Percentiles rank a stretch among this genome's conserved stretches.
Conservation (phyloP, 257 asterid genomes). For the Fraxinus cuspidata region DNA sequence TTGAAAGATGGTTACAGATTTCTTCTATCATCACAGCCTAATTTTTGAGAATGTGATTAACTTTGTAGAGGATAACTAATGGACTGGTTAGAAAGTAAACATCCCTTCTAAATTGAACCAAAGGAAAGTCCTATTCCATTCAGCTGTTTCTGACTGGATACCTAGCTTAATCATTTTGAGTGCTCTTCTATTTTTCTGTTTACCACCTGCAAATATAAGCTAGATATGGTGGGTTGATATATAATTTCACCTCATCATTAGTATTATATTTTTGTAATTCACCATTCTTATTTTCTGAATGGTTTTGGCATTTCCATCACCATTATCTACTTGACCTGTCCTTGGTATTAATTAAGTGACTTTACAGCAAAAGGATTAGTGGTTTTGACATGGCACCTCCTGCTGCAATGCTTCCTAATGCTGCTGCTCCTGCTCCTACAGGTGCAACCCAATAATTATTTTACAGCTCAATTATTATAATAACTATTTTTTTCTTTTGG, state of each 20-base stretch:
- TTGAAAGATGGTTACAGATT: neutral
- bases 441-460: slow-evolving; percentile 51
- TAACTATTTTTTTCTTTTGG: slow-evolving; percentile 49
- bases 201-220: neutral
- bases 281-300: neutral
- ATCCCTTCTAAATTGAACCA: neutral
- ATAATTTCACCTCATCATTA: neutral
- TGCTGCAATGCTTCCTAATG: slow-evolving; percentile 63
- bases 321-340: slow-evolving; percentile 28
- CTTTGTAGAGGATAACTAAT: neutral
- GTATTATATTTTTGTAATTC: neutral
- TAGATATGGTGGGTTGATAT: neutral
- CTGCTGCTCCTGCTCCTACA: slow-evolving; percentile 47
- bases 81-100: neutral
- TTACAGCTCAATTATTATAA: slow-evolving; percentile 20
- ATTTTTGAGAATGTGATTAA: neutral
- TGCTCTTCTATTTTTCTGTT: neutral
- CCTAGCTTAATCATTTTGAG: neutral
- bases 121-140: neutral
- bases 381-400: slow-evolving; percentile 99
- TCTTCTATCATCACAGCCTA: neutral
- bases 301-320: slow-evolving; percentile 1
- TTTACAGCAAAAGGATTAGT: slow-evolving; percentile 88
- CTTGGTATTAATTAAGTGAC: slow-evolving; percentile 32
- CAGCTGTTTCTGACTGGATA: neutral